Base-by-base conservation (phyloP, 2,329 filamentous ascomycete species). In the Didymella segeticola region DNA sequence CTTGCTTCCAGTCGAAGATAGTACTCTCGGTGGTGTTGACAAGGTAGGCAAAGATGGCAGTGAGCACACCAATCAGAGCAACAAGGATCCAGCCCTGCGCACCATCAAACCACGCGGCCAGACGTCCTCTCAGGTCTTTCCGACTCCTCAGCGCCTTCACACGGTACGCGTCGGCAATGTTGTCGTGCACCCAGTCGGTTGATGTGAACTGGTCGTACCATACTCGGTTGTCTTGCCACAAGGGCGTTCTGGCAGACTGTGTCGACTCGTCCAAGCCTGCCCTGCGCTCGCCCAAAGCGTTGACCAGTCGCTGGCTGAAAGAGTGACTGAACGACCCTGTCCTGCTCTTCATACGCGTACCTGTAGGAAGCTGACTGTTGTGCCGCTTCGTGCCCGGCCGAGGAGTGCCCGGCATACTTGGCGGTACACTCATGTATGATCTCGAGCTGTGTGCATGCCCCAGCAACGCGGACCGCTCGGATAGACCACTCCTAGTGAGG, bases 161-260 rank as follows among this genome's bases (percentile, higher is more conserved):
- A 22, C 95, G 89, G 66, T 92, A 91, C 9, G 93, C 91, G 76
- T 98, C 95, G 67, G 92, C 91, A 63, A 99, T 97, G 73, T 89
- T 93, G 75, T 99, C 95, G 72, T 96, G 93, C 1, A 99, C 93
- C 95, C 95, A 99, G 74, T 99, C 93, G 49, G 91, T 97, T 6
- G 91, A 96, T 5, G 92, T 96, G 69, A 96, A 96, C 76, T 99
- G 95, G 79, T 99, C 95, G 77, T 98, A 98, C 95, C 95, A 98
- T 9, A 96, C 89, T 56, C 95, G 87, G 63, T 98, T 92, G 69
- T 97, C 90, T 43, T 88, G 80, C 64, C 86, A 88, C 9, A 89
- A 76, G 4, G 86, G 87, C 27, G 81, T 78, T 67, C 87, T 89
- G 42, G 87, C 87, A 58, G 89, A 86, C 57, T 81, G 75, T 75